Conservation (phyloP, 148 eudicot genomes). For the Mesembryanthemum crystallinum region DNA sequence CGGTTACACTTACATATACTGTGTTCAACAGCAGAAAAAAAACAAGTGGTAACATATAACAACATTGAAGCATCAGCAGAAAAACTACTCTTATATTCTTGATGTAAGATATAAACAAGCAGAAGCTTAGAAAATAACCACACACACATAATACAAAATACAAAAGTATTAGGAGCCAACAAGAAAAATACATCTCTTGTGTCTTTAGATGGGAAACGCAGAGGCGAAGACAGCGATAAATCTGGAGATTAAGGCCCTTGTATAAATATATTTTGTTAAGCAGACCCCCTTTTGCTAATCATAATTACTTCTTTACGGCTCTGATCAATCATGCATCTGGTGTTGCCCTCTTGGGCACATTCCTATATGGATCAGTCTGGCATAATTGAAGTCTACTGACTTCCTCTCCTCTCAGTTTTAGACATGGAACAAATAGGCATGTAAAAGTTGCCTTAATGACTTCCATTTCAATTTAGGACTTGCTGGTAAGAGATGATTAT, state of each 20-base stretch:
- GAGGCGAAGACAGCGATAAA: neutral
- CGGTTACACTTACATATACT: neutral
- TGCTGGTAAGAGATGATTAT: neutral
- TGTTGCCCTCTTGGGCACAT: too few relatives aligned
- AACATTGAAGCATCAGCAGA: neutral
- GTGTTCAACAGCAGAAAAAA: neutral
- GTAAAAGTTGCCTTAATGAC: neutral
- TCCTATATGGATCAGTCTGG: too few relatives aligned
- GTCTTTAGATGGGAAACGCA: neutral
- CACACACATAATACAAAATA: neutral
- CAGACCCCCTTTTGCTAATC: too few relatives aligned
- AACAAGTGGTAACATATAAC: neutral
- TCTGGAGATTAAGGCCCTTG: neutral
- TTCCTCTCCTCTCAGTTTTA: too few relatives aligned
- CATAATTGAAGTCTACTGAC: neutral
- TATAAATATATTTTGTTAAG: too few relatives aligned
- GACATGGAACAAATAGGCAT: neutral
- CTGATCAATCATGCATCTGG: too few relatives aligned
- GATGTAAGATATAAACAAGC: neutral
- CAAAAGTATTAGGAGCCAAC: neutral
- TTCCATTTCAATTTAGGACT: neutral
- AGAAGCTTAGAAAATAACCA: neutral
- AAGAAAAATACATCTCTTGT: neutral
- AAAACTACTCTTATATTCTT: neutral
- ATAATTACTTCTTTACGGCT: too few relatives aligned